Conservation (phyloP, 805 yeast genomes). For the Torulaspora maleeae region DNA sequence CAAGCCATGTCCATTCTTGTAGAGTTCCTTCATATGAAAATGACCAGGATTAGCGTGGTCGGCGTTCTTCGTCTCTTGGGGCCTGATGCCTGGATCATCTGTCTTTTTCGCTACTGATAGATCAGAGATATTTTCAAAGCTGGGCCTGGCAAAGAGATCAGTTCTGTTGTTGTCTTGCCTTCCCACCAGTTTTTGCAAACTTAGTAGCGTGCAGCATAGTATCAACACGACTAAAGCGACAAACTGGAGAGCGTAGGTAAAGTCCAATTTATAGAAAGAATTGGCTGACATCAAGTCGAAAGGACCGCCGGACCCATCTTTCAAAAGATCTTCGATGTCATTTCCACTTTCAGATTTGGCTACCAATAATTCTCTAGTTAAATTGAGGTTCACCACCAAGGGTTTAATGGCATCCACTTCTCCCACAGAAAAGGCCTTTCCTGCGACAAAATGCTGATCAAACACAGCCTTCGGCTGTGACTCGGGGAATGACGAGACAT, state of each 20-base stretch:
- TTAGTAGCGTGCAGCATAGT: conserved; percentile 44
- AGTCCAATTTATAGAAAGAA: conserved; percentile 43
- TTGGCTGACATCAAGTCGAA: conserved; percentile 18
- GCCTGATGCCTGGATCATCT: background rate
- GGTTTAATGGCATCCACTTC: background rate
- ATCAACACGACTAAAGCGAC: conserved; percentile 48
- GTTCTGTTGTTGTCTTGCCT: conserved; percentile 11
- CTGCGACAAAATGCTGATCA: conserved; percentile 14
- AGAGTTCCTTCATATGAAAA: conserved; percentile 38
- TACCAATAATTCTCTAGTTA: conserved; percentile 9
- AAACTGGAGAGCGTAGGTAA: conserved; percentile 54
- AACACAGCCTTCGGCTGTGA: conserved; percentile 10
- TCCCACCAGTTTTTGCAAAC: conserved; percentile 40
- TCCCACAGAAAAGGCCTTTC: conserved; percentile 3
- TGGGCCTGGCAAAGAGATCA: background rate
- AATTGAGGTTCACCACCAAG: conserved; percentile 5
- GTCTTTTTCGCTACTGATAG: background rate
- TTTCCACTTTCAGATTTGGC: conserved; percentile 2
- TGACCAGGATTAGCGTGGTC: background rate
- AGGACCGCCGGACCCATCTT: background rate
- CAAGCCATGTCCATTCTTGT: conserved; percentile 50
- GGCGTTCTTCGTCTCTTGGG: background rate
- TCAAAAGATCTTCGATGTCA: background rate
- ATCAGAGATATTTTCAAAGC: background rate
- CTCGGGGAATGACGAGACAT: conserved; percentile 2